Conservation (phyloP, 257 asterid genomes). For the Solanum pimpinellifolium region DNA sequence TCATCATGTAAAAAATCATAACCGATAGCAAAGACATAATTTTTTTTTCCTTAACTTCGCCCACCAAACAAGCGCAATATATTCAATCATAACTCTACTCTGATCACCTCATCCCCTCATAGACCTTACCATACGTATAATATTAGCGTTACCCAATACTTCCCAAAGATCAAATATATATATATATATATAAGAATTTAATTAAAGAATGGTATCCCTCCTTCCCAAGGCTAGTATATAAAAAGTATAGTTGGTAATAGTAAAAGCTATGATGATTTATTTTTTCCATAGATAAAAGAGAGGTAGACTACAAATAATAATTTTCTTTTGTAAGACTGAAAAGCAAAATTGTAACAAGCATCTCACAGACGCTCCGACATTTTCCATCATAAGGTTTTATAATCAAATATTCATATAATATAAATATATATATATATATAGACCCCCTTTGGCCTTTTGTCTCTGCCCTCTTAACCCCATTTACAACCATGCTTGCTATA, state of each 20-base stretch:
- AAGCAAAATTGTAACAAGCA: neutral
- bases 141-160: neutral
- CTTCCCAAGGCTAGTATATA: neutral
- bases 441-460: neutral
- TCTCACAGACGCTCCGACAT: neutral
- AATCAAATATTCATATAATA: too few species aligned
- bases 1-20: neutral
- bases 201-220: neutral
- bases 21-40: fast-evolving
- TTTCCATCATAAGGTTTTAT: neutral
- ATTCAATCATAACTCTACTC: neutral
- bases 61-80: neutral
- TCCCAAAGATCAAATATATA: neutral
- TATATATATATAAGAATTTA: neutral
- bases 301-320: neutral
- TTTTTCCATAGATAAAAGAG: neutral
- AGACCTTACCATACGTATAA: neutral
- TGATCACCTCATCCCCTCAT: neutral
- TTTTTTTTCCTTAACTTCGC: fast-evolving
- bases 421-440: neutral
- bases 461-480: neutral
- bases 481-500: neutral
- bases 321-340: neutral
- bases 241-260: neutral
- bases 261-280: neutral